phyloP scores from a whole-genome alignment of 23 red algal genomes.

The Cyanidiococcus yangmingshanensis region DNA sequence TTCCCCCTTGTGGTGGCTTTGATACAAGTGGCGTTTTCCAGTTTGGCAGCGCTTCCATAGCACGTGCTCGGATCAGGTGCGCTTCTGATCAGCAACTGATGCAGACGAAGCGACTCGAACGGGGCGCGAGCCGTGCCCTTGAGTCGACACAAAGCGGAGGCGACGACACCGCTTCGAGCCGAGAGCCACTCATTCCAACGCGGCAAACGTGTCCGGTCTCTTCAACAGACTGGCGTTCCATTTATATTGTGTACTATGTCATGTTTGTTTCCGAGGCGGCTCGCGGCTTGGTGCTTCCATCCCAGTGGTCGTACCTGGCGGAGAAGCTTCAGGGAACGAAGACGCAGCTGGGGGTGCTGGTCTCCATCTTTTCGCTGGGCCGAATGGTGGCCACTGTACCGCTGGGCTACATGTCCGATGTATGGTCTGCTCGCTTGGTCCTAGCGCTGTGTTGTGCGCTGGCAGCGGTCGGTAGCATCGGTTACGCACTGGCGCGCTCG shows the following conservation, averaged over 20 bases:
- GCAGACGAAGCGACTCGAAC: too few relatives aligned
- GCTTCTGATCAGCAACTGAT: too few relatives aligned
- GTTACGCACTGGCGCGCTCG: slow-evolving; percentile 30
- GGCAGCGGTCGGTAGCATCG: slow-evolving; percentile 58
- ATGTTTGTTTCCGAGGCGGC: slow-evolving; percentile 76
- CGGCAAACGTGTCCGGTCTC: neutral
- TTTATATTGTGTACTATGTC: slow-evolving; percentile 24
- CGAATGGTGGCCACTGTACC: slow-evolving; percentile 80
- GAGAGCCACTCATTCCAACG: too few relatives aligned
- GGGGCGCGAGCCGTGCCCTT: too few relatives aligned
- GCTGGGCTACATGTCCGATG: slow-evolving; percentile 59
- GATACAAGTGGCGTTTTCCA: too few relatives aligned
- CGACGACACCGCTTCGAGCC: too few relatives aligned
- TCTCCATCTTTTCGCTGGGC: slow-evolving; percentile 83
- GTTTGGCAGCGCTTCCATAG: too few relatives aligned
- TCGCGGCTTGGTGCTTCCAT: slow-evolving; percentile 70
- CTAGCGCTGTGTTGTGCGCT: slow-evolving; percentile 33
- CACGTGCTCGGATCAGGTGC: too few relatives aligned
- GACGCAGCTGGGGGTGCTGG: slow-evolving; percentile 56
- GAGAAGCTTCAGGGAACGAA: slow-evolving; percentile 44
- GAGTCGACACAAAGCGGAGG: too few relatives aligned
- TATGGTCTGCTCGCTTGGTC: slow-evolving; percentile 42
- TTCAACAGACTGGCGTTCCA: slow-evolving; percentile 21
- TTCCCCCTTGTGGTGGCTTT: too few relatives aligned
- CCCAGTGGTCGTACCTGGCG: slow-evolving; percentile 63